Evolutionary conservation across 805 yeast genomes (phyloP), one percentile per base, ranked within the genome.

Genomic region (Candida taoyuanica): DNA sequence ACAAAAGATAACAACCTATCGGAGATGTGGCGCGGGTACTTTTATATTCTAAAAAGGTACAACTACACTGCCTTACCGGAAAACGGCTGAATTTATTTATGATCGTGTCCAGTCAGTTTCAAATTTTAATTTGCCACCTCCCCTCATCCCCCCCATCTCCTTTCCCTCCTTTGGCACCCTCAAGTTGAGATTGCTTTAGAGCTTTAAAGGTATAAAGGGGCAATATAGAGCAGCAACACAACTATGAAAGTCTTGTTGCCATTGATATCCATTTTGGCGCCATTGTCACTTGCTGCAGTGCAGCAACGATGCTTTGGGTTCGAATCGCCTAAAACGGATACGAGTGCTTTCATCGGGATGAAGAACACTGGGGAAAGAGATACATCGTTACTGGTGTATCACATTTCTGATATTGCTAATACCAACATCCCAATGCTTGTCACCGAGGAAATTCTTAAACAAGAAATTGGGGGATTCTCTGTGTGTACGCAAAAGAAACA

Each of bases 341-440:
- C 15, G 16, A 27, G n/a, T 20, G 28, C 37, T 16, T 34, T 14
- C 19, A 26, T 29, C 11, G 19, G 36, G n/a, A 25, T 28, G 7
- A 8, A 29, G 11, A 32, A 32, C 18, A 11, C 12, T 14, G 36
- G 21, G n/a, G 28, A 17, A 2, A 17, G 28, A 8, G 41, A 44
- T 32, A 36, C 42, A 4, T 31, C 40, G 6, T 34, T 44, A 14
- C 31, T 48, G 18, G n/a, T 48, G 5, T 48, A 41, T 34, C 43
- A 43, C 23, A 19, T 42, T 13, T 11, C 26, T 13, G 52, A 41
- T 26, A 5, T 30, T 9, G 29, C 13, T 2, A 11, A 33, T 7
- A 43, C 50, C 3, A 48, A 40, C 36, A 46, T 48, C 17, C 52
- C 52, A 5, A 3, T 43, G 23, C 6, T 18, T 4, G 34, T 43